Conservation (phyloP, 768 basidiomycete species). For the Calocybe indica region DNA sequence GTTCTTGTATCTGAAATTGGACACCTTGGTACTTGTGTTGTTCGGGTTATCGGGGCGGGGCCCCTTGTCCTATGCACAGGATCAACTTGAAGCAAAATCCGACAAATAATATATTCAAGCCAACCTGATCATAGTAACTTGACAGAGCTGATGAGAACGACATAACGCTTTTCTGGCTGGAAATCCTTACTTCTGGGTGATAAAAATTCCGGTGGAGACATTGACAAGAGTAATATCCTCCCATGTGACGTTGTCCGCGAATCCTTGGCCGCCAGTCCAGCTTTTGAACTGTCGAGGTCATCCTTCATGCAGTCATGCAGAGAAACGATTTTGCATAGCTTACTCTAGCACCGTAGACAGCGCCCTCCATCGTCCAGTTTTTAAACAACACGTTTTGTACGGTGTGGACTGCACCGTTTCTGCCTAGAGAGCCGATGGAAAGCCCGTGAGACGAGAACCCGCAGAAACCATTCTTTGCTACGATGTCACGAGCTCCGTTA, state of each 20-base stretch:
- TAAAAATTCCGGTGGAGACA: constrained; percentile 40
- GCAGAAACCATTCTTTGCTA: constrained; percentile 38
- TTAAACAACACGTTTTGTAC: constrained; percentile 40
- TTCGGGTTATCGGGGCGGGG: constrained; percentile 23
- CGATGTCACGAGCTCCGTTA: constrained; percentile 36
- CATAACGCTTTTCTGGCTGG: too few relatives aligned
- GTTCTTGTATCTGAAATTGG: constrained; percentile 29
- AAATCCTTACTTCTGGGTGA: constrained; percentile 35
- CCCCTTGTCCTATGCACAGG: constrained; percentile 40
- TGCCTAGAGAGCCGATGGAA: constrained; percentile 41
- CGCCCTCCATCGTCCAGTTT: constrained; percentile 45
- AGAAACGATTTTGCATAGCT: constrained; percentile 7
- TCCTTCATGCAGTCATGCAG: constrained; percentile 5
- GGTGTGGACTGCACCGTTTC: constrained; percentile 29
- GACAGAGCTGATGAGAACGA: too few relatives aligned
- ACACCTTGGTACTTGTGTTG: constrained; percentile 27
- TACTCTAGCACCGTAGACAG: constrained; percentile 39
- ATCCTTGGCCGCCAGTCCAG: constrained; percentile 42
- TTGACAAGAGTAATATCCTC: constrained; percentile 36
- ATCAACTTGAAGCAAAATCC: constrained; percentile 26
- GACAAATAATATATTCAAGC: neutral
- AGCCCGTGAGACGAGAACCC: constrained; percentile 43
- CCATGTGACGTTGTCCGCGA: constrained; percentile 43
- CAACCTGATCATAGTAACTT: too few relatives aligned
- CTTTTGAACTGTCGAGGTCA: constrained; percentile 32